Evolutionary conservation across 129 eudicot genomes (phyloP), one percentile per base, ranked within the genome.

Genomic region (Flaveria trinervia): DNA sequence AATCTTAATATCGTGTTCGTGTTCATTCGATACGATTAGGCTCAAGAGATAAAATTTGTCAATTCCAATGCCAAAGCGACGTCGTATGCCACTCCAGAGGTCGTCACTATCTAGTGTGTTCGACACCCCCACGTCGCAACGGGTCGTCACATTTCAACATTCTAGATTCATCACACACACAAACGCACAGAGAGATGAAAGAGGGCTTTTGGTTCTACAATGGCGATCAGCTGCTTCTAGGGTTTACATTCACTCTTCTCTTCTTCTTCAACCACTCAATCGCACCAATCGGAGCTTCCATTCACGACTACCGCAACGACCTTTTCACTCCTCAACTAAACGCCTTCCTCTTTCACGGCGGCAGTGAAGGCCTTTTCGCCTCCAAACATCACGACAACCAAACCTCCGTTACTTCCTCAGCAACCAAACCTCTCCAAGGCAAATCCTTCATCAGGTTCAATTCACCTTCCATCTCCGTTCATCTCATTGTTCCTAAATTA

Each of bases 291-390:
- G 57, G 17, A 52, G 89, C 84, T 60, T 87, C 96, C 17, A 85
- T 90, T 80, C 96, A 90, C 75, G 87, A 85, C 26, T 90, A 90
- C 65, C 70, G 56, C 0, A 84, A 77, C 44, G 83, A 90, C 23
- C 11, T 16, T 1, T 90, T 90, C 79, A 74, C 74, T 59, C 89
- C 87, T 20, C 87, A 85, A 79, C 45, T 76, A 16, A 81, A 90
- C 65, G 85, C 96, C 4, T 90, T 87, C 83, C 79, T 90, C 67
- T 90, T 87, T 79, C 92, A 85, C 81, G 96, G 96, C 50, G 96
- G 96, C 5, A 90, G 87, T 56, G 96, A 90, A 57, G 96, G 96
- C 12, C 82, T 90, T 39, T 89, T 84, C 79, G 86, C 91, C 62
- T 86, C 95, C 46, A 86, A 88, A n/a, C 81, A 49, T 17, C 78